A percentile compares a stretch with the other conserved stretches of the same genome.
phyloP scores from a whole-genome alignment of 164 flowering plant species.

The Warburgia ugandensis region DNA sequence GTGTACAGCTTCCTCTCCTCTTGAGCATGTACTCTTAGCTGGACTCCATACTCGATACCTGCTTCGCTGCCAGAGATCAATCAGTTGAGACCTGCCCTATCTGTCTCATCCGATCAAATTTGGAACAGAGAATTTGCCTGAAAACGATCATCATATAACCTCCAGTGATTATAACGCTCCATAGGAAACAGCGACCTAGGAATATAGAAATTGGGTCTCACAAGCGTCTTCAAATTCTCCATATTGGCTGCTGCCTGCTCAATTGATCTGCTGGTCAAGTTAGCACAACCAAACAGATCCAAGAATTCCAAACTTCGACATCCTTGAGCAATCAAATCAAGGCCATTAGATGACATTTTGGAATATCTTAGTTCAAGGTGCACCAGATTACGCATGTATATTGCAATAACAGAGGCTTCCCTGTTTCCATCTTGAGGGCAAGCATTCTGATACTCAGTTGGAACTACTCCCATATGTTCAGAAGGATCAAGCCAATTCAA shows the following conservation, averaged over 20 bases:
- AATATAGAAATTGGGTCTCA: slow-evolving; percentile 65
- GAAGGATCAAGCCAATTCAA: slow-evolving; percentile 82
- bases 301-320: slow-evolving; percentile 51
- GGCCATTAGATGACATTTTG: slow-evolving; percentile 60
- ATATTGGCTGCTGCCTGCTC: slow-evolving; percentile 36
- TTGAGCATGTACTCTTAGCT: too few relatives aligned
- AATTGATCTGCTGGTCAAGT: slow-evolving; percentile 65
- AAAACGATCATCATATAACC: slow-evolving; percentile 81
- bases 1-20: too few relatives aligned
- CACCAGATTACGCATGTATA: slow-evolving; percentile 54
- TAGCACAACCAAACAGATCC: slow-evolving; percentile 77
- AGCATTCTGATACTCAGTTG: slow-evolving; percentile 60
- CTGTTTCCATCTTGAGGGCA: slow-evolving; percentile 73
- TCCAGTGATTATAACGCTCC: slow-evolving; percentile 90
- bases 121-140: slow-evolving; percentile 75
- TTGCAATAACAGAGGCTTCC: slow-evolving; percentile 63
- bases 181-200: slow-evolving; percentile 62
- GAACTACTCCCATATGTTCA: slow-evolving; percentile 55
- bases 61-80: too few relatives aligned
- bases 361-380: slow-evolving; percentile 73
- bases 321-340: slow-evolving; percentile 46
- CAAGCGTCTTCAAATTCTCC: slow-evolving; percentile 51
- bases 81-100: too few relatives aligned
- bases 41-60: too few relatives aligned
- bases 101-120: too few relatives aligned